A percentile compares a stretch with the other conserved stretches of the same genome.
Conservation (phyloP, 2,329 filamentous ascomycete genomes). For the Ampelomyces quisqualis region DNA sequence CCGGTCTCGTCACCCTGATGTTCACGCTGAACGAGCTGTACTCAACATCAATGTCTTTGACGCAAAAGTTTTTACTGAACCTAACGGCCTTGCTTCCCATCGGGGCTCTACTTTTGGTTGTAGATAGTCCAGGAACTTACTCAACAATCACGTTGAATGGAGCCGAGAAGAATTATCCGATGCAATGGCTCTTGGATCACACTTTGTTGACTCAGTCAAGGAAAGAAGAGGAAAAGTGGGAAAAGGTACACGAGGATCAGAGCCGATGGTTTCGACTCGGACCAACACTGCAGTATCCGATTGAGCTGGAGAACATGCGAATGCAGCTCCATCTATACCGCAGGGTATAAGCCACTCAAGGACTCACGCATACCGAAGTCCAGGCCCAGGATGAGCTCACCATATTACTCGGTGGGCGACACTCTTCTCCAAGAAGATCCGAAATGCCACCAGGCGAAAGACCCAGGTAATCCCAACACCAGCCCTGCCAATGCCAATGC, state of each 20-base stretch:
- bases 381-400: too few species aligned
- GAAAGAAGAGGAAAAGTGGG: conserved; percentile 56
- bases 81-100: conserved; percentile 61
- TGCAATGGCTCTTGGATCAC: conserved; percentile 89
- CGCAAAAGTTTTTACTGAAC: conserved; percentile 72
- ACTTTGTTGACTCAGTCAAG: conserved; percentile 63
- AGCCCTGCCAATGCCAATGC: conserved; percentile 27
- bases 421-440: conserved; percentile 36
- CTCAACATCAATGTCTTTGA: conserved; percentile 69
- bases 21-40: conserved; percentile 98
- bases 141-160: conserved; percentile 70
- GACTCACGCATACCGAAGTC: too few species aligned
- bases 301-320: conserved; percentile 89
- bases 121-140: conserved; percentile 93
- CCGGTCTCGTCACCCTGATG: conserved; percentile 71
- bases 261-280: conserved; percentile 80
- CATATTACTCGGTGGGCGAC: conserved; percentile 6
- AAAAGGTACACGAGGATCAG: conserved; percentile 72
- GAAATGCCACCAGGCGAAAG: conserved; percentile 49
- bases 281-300: conserved; percentile 69
- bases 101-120: conserved; percentile 73
- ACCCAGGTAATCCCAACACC: conserved; percentile 41
- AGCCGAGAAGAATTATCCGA: conserved; percentile 71
- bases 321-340: conserved; percentile 86
- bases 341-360: not conserved